phyloP scores from a whole-genome alignment of 768 basidiomycete species.

The Russula ochroleuca region DNA sequence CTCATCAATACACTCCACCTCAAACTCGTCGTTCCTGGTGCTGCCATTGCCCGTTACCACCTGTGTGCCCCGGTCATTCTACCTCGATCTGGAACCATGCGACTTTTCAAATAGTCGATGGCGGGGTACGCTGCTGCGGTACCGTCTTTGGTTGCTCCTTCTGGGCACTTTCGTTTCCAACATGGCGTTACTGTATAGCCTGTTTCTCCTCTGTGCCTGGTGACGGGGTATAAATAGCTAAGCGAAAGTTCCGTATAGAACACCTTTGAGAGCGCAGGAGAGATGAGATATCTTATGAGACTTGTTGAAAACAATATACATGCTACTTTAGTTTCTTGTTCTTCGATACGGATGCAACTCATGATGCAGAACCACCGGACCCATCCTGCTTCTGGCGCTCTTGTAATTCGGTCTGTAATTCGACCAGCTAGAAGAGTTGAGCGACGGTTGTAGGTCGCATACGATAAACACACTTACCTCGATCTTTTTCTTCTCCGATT shows the following conservation, averaged over 20 bases:
- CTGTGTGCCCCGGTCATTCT: no score
- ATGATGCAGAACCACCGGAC: constrained; percentile 26
- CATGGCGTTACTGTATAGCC: no score
- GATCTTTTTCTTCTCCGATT: constrained; percentile 73
- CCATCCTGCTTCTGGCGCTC: constrained; percentile 37
- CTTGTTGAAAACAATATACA: no score
- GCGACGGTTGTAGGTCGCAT: neutral
- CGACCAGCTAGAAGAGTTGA: constrained; percentile 48
- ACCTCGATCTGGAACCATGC: no score
- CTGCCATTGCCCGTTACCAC: no score
- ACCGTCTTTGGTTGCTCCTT: neutral
- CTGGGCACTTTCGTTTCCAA: no score
- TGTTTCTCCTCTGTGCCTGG: neutral
- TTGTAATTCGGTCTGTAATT: constrained; percentile 57
- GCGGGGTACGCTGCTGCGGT: neutral
- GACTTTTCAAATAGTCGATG: neutral
- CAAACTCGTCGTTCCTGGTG: no score
- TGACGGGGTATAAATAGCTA: neutral
- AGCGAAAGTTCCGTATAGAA: neutral
- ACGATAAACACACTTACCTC: constrained; percentile 53
- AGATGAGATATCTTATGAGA: no score
- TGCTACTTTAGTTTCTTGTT: no score
- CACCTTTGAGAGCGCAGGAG: no score
- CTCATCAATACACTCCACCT: no score
- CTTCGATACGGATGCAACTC: neutral